Evolutionary conservation across 2,329 filamentous ascomycete genomes (phyloP).

Genomic region (Xylaria sp.): DNA sequence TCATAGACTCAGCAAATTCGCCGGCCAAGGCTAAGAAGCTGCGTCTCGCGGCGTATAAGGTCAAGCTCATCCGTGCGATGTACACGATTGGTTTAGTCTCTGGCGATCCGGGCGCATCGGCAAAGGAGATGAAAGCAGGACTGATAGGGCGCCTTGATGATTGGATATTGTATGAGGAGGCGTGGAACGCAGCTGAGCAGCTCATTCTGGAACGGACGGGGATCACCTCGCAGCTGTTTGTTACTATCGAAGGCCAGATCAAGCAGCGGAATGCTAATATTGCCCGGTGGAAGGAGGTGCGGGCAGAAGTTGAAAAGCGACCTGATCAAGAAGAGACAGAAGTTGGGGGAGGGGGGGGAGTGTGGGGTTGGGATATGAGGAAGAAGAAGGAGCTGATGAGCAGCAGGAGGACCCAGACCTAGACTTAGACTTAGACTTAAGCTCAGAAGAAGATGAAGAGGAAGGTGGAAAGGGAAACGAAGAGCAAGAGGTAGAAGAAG

Average conservation of each 20-base stretch:
- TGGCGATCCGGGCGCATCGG: neutral
- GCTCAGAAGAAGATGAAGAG: neutral
- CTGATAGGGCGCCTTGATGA: conserved; percentile 7
- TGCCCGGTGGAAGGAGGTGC: neutral
- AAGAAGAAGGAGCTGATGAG: too few relatives aligned
- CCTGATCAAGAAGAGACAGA: neutral
- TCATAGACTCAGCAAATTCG: neutral
- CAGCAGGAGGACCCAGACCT: neutral
- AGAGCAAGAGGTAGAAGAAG: neutral
- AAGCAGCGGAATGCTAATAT: conserved; percentile 3
- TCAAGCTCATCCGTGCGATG: conserved; percentile 12
- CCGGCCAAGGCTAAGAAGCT: conserved; percentile 2
- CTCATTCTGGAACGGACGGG: neutral
- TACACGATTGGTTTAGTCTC: conserved; percentile 10
- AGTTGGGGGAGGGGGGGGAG: neutral
- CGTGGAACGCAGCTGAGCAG: conserved; percentile 13
- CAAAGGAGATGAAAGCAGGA: neutral
- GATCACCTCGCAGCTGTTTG: neutral
- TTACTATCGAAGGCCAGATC: neutral
- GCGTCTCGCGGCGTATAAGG: conserved; percentile 9
- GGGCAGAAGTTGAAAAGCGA: neutral
- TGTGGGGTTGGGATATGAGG: too few relatives aligned
- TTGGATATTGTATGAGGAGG: conserved; percentile 18
- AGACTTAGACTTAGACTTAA: neutral
- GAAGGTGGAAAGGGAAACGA: neutral